Evolutionary conservation across 768 basidiomycete genomes (phyloP).

Genomic region (Pulveroboletus sp.): DNA sequence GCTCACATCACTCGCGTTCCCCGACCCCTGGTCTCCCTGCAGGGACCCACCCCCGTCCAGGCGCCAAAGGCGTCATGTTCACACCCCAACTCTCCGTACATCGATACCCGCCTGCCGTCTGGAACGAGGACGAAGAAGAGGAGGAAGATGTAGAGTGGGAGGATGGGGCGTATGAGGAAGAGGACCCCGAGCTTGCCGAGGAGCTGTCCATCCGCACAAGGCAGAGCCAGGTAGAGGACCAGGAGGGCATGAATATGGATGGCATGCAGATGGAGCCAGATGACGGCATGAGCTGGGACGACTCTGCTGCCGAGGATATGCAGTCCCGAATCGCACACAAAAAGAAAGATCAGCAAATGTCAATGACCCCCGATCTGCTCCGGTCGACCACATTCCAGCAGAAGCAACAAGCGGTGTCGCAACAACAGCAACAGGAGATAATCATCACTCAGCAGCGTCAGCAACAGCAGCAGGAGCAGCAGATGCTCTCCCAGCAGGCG

Average conservation of each 20-base stretch:
- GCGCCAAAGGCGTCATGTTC: conserved; percentile 62
- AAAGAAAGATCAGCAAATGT: conserved; percentile 20
- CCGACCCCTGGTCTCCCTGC: conserved; percentile 38
- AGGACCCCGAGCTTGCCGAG: conserved; percentile 59
- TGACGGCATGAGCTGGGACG: conserved; percentile 89
- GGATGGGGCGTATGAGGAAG: conserved; percentile 67
- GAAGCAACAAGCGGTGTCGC: conserved; percentile 7
- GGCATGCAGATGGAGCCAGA: conserved; percentile 57
- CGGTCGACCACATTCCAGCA: conserved; percentile 34
- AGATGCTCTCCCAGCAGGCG: conserved; percentile 23
- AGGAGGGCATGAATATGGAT: conserved; percentile 30
- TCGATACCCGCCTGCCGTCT: conserved; percentile 78
- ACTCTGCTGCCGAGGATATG: conserved; percentile 53
- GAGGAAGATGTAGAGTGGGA: conserved; percentile 53
- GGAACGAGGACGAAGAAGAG: conserved; percentile 71
- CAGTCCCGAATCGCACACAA: conserved; percentile 34
- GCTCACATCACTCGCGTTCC: conserved; percentile 47
- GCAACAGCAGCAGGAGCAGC: conserved; percentile 34
- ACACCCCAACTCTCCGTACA: conserved; percentile 61
- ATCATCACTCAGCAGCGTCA: conserved; percentile 33
- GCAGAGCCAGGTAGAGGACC: conserved; percentile 34
- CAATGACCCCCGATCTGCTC: conserved; percentile 33
- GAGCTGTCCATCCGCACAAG: conserved; percentile 45
- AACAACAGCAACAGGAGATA: conserved; percentile 28
- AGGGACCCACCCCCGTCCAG: conserved; percentile 21